Conservation (phyloP, 805 yeast species). For the Jamesozyma lodderae region DNA sequence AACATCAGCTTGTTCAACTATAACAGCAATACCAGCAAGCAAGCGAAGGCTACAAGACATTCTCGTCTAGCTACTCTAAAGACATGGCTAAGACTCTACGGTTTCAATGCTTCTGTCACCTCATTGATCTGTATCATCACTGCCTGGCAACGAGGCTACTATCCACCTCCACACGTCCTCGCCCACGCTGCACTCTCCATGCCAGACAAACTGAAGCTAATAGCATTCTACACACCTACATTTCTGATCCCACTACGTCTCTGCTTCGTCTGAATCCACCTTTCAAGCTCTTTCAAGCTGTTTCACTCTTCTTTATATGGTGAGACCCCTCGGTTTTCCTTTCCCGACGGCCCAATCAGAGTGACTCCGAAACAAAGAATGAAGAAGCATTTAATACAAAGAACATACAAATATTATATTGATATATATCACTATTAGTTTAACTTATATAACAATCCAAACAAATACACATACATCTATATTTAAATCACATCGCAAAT, state of each 20-base stretch:
- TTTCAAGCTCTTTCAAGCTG: too few species aligned
- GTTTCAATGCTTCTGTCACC: constrained; percentile 74
- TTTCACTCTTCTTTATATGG: too few species aligned
- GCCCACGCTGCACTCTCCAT: constrained; percentile 9
- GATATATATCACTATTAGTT: background rate
- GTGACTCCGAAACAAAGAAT: too few species aligned
- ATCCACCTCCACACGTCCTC: constrained; percentile 5
- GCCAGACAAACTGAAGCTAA: constrained; percentile 16
- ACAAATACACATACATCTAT: background rate
- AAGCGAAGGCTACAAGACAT: background rate
- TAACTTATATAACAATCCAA: background rate
- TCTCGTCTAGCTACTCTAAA: too few species aligned
- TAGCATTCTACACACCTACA: constrained; percentile 26
- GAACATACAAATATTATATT: too few species aligned
- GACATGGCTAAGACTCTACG: constrained; percentile 50
- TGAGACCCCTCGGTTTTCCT: too few species aligned
- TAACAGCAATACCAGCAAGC: background rate
- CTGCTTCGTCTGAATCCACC: constrained; percentile 6
- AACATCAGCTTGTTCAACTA: background rate
- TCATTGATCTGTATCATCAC: constrained; percentile 64
- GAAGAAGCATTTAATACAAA: too few species aligned
- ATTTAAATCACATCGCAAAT: constrained; percentile 2
- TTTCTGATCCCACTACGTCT: constrained; percentile 25
- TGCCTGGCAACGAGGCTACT: constrained; percentile 28
- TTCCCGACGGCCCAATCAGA: too few species aligned